Base-by-base conservation (phyloP, 2,329 filamentous ascomycete species). In the Trichoderma harzianum region DNA sequence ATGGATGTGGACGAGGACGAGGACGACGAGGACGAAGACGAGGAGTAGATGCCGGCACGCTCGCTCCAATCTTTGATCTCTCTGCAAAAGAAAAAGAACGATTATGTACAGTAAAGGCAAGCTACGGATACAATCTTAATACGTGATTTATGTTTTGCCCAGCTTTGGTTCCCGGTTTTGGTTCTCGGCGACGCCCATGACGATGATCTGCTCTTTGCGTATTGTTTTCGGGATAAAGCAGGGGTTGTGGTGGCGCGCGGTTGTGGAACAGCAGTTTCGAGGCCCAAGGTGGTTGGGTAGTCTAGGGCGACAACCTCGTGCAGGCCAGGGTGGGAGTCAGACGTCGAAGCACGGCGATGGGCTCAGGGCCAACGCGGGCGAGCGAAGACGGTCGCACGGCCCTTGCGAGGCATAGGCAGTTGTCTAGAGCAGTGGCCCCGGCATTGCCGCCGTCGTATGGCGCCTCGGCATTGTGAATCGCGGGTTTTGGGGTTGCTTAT, bases 1-100 rank as follows among this genome's bases (percentile, higher is more conserved):
- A 97, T 96, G 93, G 96, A 98, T 71, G 93, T 98, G 78, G 95
- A 97, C 80, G 92, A 93, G 61, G 93, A 95, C 0, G 93, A 95
- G 21, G 68, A 70, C 26, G 92, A 93, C 12, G 91, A 92, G 28
- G 91, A 91, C 43, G 88, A 91, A 21, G 83, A 84, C 43, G 78
- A 81, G 60, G 80, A 81, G 68, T 72, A 71, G 58, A 57, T 32
- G 69, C 62, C 55, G 72, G 69, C 28, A 55, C 57, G 69, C 66
- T 43, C 47, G 58, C 73, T 73, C 72, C 73, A 7, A 51, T 26
- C 72, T 72, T 69, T 71, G 71, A 72, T 34, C 70, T 68, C 65
- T 66, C 70, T 73, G 70, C 74, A 75, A 71, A 70, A 36, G 73
- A 72, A 67, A 58, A 67, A 58, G 34, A 71, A 75, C 72, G 76